Percentiles rank a stretch among this genome's conserved stretches.
Conservation (phyloP, 2,329 filamentous ascomycete genomes). For the Fusarium anguioides region DNA sequence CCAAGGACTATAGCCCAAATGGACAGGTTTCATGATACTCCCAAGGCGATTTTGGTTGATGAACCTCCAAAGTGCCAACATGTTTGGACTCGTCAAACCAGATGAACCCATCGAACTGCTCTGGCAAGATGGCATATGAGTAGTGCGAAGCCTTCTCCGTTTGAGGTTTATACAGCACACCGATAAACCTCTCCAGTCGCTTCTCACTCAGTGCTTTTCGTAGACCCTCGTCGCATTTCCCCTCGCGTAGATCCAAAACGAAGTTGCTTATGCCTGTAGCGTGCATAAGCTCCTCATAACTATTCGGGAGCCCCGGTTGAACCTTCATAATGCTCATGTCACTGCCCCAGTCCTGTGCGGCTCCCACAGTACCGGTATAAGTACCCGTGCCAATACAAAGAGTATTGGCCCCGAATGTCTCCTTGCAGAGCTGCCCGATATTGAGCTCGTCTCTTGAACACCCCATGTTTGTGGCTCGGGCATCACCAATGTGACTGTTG, state of each 20-base stretch:
- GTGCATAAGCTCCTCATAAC: slow-evolving; percentile 36
- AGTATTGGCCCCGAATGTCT: slow-evolving; percentile 2
- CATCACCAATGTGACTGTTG: slow-evolving; percentile 31
- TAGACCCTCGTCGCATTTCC: slow-evolving; percentile 16
- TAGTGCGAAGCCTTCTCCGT: slow-evolving; percentile 34
- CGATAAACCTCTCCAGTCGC: slow-evolving; percentile 29
- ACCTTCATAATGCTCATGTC: slow-evolving; percentile 30
- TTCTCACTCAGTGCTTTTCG: slow-evolving; percentile 6
- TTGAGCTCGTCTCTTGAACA: slow-evolving; percentile 30
- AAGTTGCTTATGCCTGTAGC: slow-evolving; percentile 18
- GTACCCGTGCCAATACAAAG: slow-evolving; percentile 31
- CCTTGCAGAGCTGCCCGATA: slow-evolving; percentile 27
- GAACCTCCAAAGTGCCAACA: slow-evolving; percentile 23
- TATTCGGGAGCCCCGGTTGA: slow-evolving; percentile 10
- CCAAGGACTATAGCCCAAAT: slow-evolving; percentile 13
- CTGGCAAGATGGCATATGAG: slow-evolving; percentile 19
- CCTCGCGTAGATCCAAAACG: slow-evolving; percentile 19
- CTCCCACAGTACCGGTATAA: slow-evolving; percentile 24
- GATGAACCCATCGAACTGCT: slow-evolving; percentile 31
- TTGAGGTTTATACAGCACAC: slow-evolving; percentile 25
- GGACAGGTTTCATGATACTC: slow-evolving; percentile 34
- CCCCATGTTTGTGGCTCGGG: slow-evolving; percentile 30
- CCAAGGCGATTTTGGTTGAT: slow-evolving; percentile 21
- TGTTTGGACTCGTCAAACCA: slow-evolving; percentile 34
- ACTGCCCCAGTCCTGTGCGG: slow-evolving; percentile 26